These are phyloP conservation scores for Balansia obtecta DNA, from an alignment of 2,329 filamentous ascomycete genomes.

Conservation along the genomic window DNA sequence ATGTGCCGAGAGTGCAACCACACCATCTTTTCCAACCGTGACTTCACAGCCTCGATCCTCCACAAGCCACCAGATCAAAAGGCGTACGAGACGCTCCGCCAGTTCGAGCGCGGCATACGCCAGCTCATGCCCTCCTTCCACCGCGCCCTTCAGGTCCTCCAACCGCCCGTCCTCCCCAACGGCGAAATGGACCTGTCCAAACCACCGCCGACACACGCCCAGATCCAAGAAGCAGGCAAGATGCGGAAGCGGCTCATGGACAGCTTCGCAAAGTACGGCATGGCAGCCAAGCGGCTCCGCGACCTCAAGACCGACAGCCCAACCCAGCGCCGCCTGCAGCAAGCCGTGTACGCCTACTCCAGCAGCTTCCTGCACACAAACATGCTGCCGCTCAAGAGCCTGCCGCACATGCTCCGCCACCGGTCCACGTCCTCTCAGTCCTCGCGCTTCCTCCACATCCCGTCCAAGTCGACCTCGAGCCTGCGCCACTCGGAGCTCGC, in stretches of 20 bases:
- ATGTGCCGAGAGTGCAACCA: constrained; percentile 83
- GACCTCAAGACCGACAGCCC: constrained; percentile 62
- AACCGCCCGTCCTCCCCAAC: constrained; percentile 34
- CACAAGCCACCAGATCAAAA: constrained; percentile 63
- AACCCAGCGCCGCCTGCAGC: constrained; percentile 64
- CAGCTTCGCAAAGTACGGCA: constrained; percentile 78
- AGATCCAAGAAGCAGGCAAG: constrained; percentile 77
- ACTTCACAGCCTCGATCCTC: constrained; percentile 60
- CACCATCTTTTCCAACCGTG: constrained; percentile 51
- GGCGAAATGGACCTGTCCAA: constrained; percentile 25
- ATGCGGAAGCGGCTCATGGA: constrained; percentile 83
- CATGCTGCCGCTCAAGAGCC: constrained; percentile 74
- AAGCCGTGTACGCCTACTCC: constrained; percentile 70
- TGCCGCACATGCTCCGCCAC: constrained; percentile 51
- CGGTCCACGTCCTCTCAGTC: constrained; percentile 20
- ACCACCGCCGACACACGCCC: constrained; percentile 42
- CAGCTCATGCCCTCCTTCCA: constrained; percentile 77
- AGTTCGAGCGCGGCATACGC: constrained; percentile 80
- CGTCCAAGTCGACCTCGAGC: constrained; percentile 24
- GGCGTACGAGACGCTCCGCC: constrained; percentile 69
- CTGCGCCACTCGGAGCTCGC: constrained; percentile 35
- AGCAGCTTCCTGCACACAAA: constrained; percentile 77
- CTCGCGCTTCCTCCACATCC: constrained; percentile 20
- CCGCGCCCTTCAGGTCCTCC: constrained; percentile 57
- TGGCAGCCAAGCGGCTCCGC: constrained; percentile 67